Evolutionary conservation across 768 basidiomycete species (phyloP).

Genomic region (Tulasnella sp.): DNA sequence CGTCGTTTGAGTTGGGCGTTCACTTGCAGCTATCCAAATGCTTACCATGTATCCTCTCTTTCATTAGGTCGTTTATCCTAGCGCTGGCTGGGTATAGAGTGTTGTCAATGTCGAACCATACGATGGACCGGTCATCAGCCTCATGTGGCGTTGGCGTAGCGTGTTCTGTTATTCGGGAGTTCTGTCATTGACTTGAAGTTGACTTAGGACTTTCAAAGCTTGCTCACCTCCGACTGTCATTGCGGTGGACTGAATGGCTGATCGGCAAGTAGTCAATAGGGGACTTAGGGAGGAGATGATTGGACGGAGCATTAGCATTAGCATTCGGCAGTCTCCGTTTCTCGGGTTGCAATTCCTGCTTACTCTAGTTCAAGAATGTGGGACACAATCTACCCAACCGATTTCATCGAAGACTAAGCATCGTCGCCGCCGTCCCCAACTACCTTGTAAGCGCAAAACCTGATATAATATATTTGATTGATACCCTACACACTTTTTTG

Average conservation of each 20-base stretch:
- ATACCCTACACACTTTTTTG: not conserved
- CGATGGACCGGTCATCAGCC: conserved; percentile 30
- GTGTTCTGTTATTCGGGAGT: not conserved
- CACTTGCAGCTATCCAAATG: not conserved
- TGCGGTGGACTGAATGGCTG: not conserved
- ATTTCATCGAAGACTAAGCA: conserved; percentile 3
- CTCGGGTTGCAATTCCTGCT: too few relatives aligned
- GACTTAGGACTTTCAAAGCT: conserved; percentile 58
- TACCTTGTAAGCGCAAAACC: not conserved
- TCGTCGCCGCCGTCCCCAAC: not conserved
- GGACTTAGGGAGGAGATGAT: not conserved
- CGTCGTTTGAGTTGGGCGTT: not conserved
- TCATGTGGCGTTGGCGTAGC: too few relatives aligned
- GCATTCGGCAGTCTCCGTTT: too few relatives aligned
- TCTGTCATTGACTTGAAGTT: too few relatives aligned
- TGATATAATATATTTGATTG: too few relatives aligned
- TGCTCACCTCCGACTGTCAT: not conserved
- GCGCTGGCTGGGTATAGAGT: conserved; percentile 72
- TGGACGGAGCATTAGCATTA: too few relatives aligned
- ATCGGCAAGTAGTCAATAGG: not conserved
- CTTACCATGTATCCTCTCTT: conserved; percentile 63
- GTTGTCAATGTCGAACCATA: conserved; percentile 85
- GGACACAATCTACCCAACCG: not conserved
- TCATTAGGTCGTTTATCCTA: conserved; percentile 71
- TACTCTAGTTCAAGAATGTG: not conserved